Evolutionary conservation across 495 filamentous ascomycete genomes (phyloP), one percentile per base, ranked within the genome.

Genomic region (Neurospora sp.): DNA sequence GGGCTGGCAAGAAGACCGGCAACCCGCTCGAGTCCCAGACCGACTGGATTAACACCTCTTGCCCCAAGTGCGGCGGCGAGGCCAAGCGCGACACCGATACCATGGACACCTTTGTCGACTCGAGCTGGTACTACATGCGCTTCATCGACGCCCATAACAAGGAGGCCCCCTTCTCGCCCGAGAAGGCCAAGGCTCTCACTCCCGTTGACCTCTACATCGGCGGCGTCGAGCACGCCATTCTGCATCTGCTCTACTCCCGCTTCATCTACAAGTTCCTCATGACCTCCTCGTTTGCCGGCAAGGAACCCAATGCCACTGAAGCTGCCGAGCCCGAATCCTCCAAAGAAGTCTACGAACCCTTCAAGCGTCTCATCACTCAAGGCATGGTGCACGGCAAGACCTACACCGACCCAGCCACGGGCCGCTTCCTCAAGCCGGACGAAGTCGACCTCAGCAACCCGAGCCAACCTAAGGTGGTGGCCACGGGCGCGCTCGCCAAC

Each of bases 31-130:
- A 93, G 71, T 85, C 88, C 22, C 86, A 87, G 38, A 81, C 87
- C 16, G 89, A 92, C 22, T 97, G 93, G 92, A 84, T 92, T 8
- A 88, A 94, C 75, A 92, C 90, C 0, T 75, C 83, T 0, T 97
- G 94, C 76, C 94, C 94, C 3, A 90, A 86, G 39, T 97, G 94
- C 74, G 82, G 84, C 10, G 85, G 86, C 5, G 80, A 86, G 5
- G 94, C 93, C 8, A 91, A 88, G 77, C 89, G 94, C 39, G 94
- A 97, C 76, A 97, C 94, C 3, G 94, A 97, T 77, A 97, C 94
- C 0, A 96, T 97, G 94, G 94, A 97, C 79, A 97, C 94, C 0
- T 97, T 97, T 80, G 93, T 97, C 44, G 94, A 97, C 80, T 95
- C 92, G 0, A 95, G 92, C 61, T 97, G 94, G 94, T 97, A 97